Evolutionary conservation across 768 basidiomycete genomes (phyloP).

Genomic region (Scleroderma citrinum): DNA sequence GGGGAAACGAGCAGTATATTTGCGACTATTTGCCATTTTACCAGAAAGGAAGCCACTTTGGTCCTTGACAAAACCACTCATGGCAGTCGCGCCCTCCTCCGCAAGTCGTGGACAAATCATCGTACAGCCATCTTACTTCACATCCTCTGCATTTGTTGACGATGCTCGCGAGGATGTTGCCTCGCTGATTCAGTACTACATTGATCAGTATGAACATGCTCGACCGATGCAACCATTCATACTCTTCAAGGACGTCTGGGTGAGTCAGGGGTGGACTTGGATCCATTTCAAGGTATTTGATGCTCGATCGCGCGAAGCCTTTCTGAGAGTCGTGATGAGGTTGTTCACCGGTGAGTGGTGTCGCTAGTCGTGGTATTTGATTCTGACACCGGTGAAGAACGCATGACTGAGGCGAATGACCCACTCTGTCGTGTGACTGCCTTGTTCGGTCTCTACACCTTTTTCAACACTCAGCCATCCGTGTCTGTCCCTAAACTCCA

Average conservation of each 20-base stretch:
- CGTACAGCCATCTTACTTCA: conserved; percentile 73
- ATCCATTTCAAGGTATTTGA: conserved; percentile 74
- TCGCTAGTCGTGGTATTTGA: no score
- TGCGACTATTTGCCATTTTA: conserved; percentile 11
- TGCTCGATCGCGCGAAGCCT: conserved; percentile 53
- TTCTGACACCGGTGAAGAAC: conserved; percentile 37
- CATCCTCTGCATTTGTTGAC: conserved; percentile 66
- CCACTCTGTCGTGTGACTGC: conserved; percentile 54
- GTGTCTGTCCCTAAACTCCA: conserved; percentile 46
- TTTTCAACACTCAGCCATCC: conserved; percentile 63
- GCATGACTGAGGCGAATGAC: conserved; percentile 40
- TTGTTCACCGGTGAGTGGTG: conserved; percentile 57
- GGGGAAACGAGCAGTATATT: not conserved
- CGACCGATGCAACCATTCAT: conserved; percentile 46
- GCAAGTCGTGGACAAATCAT: conserved; percentile 53
- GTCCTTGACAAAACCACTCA: conserved; percentile 8
- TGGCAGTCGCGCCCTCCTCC: conserved; percentile 47
- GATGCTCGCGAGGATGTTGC: conserved; percentile 61
- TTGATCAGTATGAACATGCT: conserved; percentile 39
- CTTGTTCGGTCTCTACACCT: conserved; percentile 65
- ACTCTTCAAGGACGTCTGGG: conserved; percentile 70
- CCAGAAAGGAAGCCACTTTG: conserved; percentile 16
- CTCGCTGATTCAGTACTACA: conserved; percentile 45
- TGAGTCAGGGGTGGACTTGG: conserved; percentile 63
- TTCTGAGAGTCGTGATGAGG: conserved; percentile 53